These are phyloP conservation scores for Lunularia cruciata DNA, from an alignment of 225 moss, liverwort and hornwort genomes.

Conservation along the genomic window DNA sequence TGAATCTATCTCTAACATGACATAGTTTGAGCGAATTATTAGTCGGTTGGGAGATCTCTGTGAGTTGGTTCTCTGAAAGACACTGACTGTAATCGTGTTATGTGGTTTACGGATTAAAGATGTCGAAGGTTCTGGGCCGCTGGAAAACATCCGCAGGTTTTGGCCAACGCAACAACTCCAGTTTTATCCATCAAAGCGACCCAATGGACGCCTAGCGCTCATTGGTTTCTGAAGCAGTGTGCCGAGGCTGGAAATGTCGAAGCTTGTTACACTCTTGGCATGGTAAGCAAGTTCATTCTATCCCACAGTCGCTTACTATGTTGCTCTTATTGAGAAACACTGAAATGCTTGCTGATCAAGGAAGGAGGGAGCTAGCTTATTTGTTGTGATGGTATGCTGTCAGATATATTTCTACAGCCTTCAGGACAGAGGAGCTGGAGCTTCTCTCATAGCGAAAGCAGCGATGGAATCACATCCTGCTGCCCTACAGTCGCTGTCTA, in stretches of 20 bases:
- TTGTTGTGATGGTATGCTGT: neutral
- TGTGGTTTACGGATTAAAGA: constrained; percentile 22
- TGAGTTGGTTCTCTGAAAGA: too few species aligned
- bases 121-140: constrained; percentile 44
- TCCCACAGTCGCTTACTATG: neutral
- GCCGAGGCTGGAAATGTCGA: constrained; percentile 47
- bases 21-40: neutral
- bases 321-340: too few species aligned
- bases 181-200: constrained; percentile 39
- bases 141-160: constrained; percentile 33
- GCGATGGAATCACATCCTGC: constrained; percentile 48
- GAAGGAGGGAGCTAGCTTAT: neutral
- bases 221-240: constrained; percentile 45
- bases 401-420: constrained; percentile 50
- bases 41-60: too few species aligned
- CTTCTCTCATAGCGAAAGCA: constrained; percentile 49
- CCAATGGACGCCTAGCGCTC: constrained; percentile 38
- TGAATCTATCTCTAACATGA: neutral
- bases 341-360: too few species aligned
- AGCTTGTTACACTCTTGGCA: constrained; percentile 49
- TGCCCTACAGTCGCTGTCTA: constrained; percentile 44
- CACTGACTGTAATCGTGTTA: too few species aligned
- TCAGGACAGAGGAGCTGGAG: constrained; percentile 36
- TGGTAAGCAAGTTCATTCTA: constrained; percentile 35
- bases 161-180: constrained; percentile 33